Percentiles rank a stretch among this genome's conserved stretches.
Evolutionary conservation across 1,284 basidiomycete species (phyloP).

Genomic region (Boletus mariae): DNA sequence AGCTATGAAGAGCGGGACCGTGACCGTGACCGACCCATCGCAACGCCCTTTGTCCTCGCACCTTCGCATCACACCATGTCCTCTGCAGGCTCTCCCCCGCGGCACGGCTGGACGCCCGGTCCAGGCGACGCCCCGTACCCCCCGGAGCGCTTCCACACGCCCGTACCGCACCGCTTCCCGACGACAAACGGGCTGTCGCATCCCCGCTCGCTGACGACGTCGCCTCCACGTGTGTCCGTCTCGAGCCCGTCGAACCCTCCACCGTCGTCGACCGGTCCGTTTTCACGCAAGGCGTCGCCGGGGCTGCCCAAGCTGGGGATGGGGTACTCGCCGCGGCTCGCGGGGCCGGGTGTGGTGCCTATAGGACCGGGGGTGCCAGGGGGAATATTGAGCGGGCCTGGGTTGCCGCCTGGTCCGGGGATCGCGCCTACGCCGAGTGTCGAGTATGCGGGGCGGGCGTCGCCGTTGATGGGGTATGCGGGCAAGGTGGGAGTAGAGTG

Average conservation of each 20-base stretch:
- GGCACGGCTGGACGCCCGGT: slow-evolving; percentile 27
- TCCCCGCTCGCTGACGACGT: slow-evolving; percentile 28
- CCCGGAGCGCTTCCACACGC: slow-evolving; percentile 30
- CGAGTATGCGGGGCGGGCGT: slow-evolving; percentile 5
- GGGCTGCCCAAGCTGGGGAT: slow-evolving; percentile 29
- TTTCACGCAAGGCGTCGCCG: slow-evolving; percentile 27
- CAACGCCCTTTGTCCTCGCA: slow-evolving; percentile 32
- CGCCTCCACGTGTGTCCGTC: slow-evolving; percentile 22
- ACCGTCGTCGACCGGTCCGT: slow-evolving; percentile 21
- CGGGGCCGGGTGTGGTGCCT: slow-evolving; percentile 30
- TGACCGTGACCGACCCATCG: slow-evolving; percentile 30
- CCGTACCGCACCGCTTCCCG: slow-evolving; percentile 27
- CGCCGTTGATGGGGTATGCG: neutral
- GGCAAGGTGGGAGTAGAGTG: slow-evolving; percentile 22
- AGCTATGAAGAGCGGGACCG: slow-evolving; percentile 27
- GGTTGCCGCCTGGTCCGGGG: slow-evolving; percentile 29
- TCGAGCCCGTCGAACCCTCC: slow-evolving; percentile 13
- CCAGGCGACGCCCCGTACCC: slow-evolving; percentile 22
- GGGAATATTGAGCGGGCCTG: slow-evolving; percentile 30
- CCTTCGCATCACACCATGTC: slow-evolving; percentile 30
- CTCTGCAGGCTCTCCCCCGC: slow-evolving; percentile 27
- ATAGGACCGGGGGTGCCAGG: slow-evolving; percentile 27
- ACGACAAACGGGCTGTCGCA: slow-evolving; percentile 23
- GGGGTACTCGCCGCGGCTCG: slow-evolving; percentile 29
- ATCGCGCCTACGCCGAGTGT: slow-evolving; percentile 22